Conservation (phyloP, 306 rosid genomes). For the Pachyrhizus erosus region DNA sequence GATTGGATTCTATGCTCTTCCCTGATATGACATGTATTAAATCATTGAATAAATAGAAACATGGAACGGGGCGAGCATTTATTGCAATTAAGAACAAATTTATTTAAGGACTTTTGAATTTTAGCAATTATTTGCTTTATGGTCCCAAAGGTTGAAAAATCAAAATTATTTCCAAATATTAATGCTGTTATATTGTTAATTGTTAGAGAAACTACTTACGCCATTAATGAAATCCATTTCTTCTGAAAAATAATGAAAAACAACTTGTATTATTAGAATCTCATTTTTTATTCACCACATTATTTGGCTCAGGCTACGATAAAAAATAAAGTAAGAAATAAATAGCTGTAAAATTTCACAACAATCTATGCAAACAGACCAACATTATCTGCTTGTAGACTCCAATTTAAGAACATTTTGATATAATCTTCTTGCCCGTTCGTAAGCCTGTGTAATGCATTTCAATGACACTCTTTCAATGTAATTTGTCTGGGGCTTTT, state of each 20-base stretch:
- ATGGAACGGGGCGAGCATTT: neutral
- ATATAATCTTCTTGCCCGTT: constrained; percentile 52
- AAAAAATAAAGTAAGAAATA: constrained; percentile 42
- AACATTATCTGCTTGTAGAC: constrained; percentile 44
- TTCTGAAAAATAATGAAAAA: constrained; percentile 12
- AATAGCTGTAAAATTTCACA: constrained; percentile 56
- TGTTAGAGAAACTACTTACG: neutral
- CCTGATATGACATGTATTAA: neutral
- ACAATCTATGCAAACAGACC: constrained; percentile 52
- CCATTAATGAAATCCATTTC: constrained; percentile 37
- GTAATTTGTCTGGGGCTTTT: constrained; percentile 30
- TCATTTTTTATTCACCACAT: constrained; percentile 51
- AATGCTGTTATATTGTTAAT: neutral
- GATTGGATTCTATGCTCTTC: constrained; percentile 37
- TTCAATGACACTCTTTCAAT: constrained; percentile 25
- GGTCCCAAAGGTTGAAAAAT: constrained; percentile 14
- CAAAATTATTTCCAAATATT: neutral
- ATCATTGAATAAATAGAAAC: too few species aligned
- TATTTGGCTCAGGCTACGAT: constrained; percentile 57
- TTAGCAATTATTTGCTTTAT: constrained; percentile 13
- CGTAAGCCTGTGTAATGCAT: constrained; percentile 45
- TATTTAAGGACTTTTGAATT: neutral
- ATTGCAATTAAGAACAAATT: neutral
- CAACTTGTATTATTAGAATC: constrained; percentile 49
- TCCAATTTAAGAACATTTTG: constrained; percentile 44